These are phyloP conservation scores for Penicillium sp. DNA, from an alignment of 2,329 filamentous ascomycete species.

Conservation along the genomic window DNA sequence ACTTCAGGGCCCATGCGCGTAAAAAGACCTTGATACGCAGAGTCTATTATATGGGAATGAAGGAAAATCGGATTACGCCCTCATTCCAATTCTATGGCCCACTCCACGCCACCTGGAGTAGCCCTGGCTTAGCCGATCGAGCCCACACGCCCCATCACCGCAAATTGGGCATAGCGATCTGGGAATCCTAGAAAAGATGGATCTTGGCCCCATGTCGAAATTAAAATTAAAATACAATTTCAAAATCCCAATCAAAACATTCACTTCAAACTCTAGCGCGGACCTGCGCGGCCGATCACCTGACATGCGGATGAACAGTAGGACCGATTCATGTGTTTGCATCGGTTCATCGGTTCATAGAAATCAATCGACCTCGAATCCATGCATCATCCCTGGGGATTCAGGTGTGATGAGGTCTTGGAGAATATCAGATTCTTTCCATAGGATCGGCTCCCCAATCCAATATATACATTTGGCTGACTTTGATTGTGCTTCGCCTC, in stretches of 20 bases:
- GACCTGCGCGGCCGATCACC: slow-evolving; percentile 9
- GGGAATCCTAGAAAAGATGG: not conserved
- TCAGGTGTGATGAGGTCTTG: too few relatives aligned
- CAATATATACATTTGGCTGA: too few relatives aligned
- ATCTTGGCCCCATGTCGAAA: not conserved
- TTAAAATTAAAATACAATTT: not conserved
- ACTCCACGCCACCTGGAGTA: slow-evolving; percentile 11
- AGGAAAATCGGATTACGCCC: not conserved
- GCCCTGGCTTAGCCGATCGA: slow-evolving; percentile 14
- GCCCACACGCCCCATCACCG: not conserved
- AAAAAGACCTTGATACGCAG: too few relatives aligned
- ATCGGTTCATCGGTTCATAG: not conserved
- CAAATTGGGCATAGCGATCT: not conserved
- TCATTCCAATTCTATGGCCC: not conserved
- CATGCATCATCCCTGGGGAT: too few relatives aligned
- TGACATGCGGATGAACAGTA: slow-evolving; percentile 5
- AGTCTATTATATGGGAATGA: not conserved
- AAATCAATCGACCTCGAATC: too few relatives aligned
- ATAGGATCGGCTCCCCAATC: too few relatives aligned
- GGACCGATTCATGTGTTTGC: not conserved
- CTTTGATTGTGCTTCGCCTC: too few relatives aligned
- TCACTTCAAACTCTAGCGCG: not conserved
- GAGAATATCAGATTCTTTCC: too few relatives aligned
- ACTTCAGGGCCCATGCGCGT: not conserved
- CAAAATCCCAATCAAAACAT: not conserved